These are phyloP conservation scores for Aureobasidium subglaciale DNA, from an alignment of 2,329 filamentous ascomycete species.

Conservation along the genomic window DNA sequence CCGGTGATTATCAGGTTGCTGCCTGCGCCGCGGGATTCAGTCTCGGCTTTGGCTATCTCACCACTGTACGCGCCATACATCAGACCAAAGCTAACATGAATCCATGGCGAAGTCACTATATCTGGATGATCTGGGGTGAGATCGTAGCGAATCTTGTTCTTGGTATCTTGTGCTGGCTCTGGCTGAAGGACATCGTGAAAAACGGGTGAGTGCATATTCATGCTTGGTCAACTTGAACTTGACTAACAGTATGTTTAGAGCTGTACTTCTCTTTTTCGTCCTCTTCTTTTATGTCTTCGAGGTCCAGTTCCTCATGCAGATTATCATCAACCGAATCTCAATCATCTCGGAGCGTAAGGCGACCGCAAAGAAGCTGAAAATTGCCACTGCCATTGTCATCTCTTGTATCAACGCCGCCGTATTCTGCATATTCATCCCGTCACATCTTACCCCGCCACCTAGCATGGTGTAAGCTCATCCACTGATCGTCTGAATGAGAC, in stretches of 20 bases:
- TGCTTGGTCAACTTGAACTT: background rate
- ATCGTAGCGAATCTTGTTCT: slow-evolving; percentile 38
- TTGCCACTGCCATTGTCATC: slow-evolving; percentile 31
- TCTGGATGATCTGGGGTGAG: slow-evolving; percentile 43
- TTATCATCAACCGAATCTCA: slow-evolving; percentile 32
- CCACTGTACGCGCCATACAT: slow-evolving; percentile 31
- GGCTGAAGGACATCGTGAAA: slow-evolving; percentile 20
- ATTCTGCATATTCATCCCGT: slow-evolving; percentile 33
- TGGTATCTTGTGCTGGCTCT: slow-evolving; percentile 33
- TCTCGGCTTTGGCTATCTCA: slow-evolving; percentile 36
- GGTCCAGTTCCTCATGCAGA: slow-evolving; percentile 25
- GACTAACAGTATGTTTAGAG: background rate
- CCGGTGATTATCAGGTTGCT: slow-evolving; percentile 15
- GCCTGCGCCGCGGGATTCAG: slow-evolving; percentile 29
- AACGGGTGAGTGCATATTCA: background rate
- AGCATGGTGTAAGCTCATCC: slow-evolving; percentile 22
- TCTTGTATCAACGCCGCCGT: slow-evolving; percentile 28
- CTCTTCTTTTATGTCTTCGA: slow-evolving; percentile 24
- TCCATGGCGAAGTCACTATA: background rate
- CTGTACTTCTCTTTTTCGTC: slow-evolving; percentile 3
- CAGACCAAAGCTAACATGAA: slow-evolving; percentile 24
- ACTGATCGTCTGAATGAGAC: background rate
- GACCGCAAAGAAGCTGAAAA: slow-evolving; percentile 29
- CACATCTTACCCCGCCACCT: slow-evolving; percentile 26
- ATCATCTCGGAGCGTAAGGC: slow-evolving; percentile 21